phyloP scores from a whole-genome alignment of 345 rosid genomes.

The Anastatica hierochuntica region DNA sequence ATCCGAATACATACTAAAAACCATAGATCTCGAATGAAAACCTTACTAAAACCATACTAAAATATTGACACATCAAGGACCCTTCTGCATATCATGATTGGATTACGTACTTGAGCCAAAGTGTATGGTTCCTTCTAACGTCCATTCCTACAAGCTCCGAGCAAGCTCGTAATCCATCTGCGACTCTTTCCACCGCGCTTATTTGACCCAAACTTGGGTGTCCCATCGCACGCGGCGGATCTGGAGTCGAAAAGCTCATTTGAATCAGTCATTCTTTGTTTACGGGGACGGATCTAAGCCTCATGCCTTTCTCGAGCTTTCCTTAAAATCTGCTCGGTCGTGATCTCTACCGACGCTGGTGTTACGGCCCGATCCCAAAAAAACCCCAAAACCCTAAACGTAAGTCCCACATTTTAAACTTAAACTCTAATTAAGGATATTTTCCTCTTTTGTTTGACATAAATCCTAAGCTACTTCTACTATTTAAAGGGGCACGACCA shows the following conservation, averaged over 20 bases:
- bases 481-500: too few relatives aligned
- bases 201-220: background rate
- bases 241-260: background rate
- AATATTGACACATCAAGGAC: too few relatives aligned
- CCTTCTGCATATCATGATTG: too few relatives aligned
- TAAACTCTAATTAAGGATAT: too few relatives aligned
- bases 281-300: background rate
- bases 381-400: too few relatives aligned
- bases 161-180: background rate
- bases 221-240: background rate
- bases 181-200: background rate
- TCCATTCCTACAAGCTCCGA: background rate
- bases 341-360: background rate
- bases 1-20: too few relatives aligned
- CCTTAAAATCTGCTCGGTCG: background rate
- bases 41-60: too few relatives aligned
- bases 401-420: too few relatives aligned
- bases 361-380: too few relatives aligned
- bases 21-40: too few relatives aligned
- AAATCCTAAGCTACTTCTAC: too few relatives aligned
- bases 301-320: slow-evolving; percentile 1
- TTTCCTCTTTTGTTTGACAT: too few relatives aligned
- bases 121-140: background rate
- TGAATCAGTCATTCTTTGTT: background rate
- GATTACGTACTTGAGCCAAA: slow-evolving; percentile 3